Base-by-base conservation (phyloP, 2,329 filamentous ascomycete genomes). In the Xylariaceae sp. region DNA sequence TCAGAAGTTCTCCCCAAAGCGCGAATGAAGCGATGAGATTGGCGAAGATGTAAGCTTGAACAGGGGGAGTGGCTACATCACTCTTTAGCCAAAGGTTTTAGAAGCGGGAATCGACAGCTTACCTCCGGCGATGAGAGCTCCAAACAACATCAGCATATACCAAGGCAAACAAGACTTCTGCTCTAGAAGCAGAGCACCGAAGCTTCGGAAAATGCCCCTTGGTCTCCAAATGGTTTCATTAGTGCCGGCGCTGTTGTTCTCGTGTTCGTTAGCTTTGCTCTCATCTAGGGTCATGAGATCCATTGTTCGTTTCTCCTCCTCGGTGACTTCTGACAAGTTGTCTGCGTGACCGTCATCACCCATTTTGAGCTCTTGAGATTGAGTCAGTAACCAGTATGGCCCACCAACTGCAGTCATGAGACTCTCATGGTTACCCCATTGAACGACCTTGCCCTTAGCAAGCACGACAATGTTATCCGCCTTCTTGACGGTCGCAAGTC, bases 371-470 rank as follows among this genome's bases (percentile, higher is more conserved):
- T 81, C 75, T 61, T 89, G 86, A 1, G 85, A 85, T 56, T 82
- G 77, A 1, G 92, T 89, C 6, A 93, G 80, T 2, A 81, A 79
- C 49, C 80, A 82, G 64, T 93, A 94, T 19, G 89, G 79, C 0
- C 89, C 85, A 1, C 78, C 78, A 5, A 85, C 76, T 17, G 80
- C 75, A 1, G 77, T 72, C 17, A 96, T 79, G 0, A 96, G 81
- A 44, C 83, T 82, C 9, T 91, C 84, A 62, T 96, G 92, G 0
- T 83, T 92, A 0, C 91, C 91, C 67, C 87, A 79, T 70, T 96
- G 90, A 6, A 88, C 81, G 0, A 92, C 83, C 47, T 82, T 76
- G 2, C 92, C 91, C 65, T 88, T 73, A 11, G 70, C 66, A 49
- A 77, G 70, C 16, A 77, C 75, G 4, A 76, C 71, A n/a, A 77